Conservation (phyloP, 2,329 filamentous ascomycete genomes). For the Pyrenophora teres region DNA sequence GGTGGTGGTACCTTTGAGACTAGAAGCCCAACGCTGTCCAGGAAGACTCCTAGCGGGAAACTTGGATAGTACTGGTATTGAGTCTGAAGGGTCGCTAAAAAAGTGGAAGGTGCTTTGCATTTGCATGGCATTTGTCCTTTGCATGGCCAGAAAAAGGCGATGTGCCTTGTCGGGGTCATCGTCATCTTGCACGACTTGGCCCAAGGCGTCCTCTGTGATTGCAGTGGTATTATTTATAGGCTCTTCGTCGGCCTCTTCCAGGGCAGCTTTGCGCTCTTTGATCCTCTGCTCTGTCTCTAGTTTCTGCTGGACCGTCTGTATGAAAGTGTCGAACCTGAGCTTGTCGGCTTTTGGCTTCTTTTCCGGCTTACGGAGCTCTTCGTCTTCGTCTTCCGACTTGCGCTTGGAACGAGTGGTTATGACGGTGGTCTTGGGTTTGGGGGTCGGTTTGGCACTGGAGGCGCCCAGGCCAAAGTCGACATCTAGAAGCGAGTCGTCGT, state of each 20-base stretch:
- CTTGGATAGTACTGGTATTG: neutral
- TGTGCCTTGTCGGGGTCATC: constrained; percentile 68
- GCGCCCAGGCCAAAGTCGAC: constrained; percentile 52
- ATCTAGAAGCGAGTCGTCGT: constrained; percentile 57
- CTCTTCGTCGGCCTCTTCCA: constrained; percentile 29
- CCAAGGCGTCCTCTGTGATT: constrained; percentile 35
- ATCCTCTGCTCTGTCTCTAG: constrained; percentile 34
- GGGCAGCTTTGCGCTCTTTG: constrained; percentile 30
- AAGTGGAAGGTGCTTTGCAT: constrained; percentile 62
- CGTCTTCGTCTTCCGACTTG: constrained; percentile 14
- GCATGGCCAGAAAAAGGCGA: constrained; percentile 61
- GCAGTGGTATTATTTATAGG: constrained; percentile 3
- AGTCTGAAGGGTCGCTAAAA: constrained; percentile 42
- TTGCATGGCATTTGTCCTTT: constrained; percentile 64
- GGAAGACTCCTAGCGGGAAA: constrained; percentile 31
- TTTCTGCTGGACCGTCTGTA: constrained; percentile 31
- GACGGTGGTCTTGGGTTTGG: constrained; percentile 1
- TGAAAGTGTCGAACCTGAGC: constrained; percentile 26
- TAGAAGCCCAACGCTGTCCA: constrained; percentile 38
- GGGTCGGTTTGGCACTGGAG: constrained; percentile 15
- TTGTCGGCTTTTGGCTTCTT: constrained; percentile 21
- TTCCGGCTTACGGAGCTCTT: constrained; percentile 29
- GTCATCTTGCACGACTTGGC: constrained; percentile 63
- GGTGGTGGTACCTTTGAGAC: constrained; percentile 35
- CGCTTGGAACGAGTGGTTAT: constrained; percentile 17